Conservation (phyloP, 495 filamentous ascomycete species). For the Trichoderma asperelloides region DNA sequence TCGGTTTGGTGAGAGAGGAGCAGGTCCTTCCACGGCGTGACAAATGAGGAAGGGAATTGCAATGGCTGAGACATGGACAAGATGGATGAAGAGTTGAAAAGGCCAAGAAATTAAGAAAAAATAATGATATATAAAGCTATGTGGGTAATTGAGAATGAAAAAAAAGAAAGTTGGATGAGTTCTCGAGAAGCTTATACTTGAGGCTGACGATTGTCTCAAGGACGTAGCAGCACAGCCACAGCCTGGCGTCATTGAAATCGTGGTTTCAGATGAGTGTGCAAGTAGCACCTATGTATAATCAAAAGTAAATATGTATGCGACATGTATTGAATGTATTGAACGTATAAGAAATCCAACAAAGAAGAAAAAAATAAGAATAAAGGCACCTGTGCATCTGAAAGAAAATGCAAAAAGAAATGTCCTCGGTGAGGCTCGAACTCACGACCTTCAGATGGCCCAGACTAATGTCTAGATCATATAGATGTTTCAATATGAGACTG, state of each 20-base stretch:
- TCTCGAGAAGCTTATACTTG: background rate
- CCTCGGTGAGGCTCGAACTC: slow-evolving; percentile 8
- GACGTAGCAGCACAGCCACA: background rate
- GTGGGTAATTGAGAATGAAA: background rate
- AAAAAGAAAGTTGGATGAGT: background rate
- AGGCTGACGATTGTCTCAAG: background rate
- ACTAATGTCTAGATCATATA: slow-evolving; percentile 7
- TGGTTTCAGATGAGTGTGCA: background rate
- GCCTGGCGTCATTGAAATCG: background rate
- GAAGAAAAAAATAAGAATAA: background rate
- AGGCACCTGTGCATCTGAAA: no score
- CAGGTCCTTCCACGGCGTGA: slow-evolving; percentile 8
- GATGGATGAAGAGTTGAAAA: background rate
- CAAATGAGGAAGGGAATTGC: slow-evolving; percentile 8
- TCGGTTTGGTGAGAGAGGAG: background rate
- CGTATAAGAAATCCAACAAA: background rate
- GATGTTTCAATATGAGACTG: slow-evolving; percentile 4
- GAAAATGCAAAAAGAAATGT: slow-evolving; percentile 2
- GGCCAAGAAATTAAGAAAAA: no score
- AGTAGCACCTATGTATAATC: no score
- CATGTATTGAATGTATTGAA: no score
- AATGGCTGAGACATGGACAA: background rate
- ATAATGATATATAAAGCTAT: background rate
- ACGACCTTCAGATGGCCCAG: slow-evolving; percentile 8
- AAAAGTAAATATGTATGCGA: no score